Conservation (phyloP, 2,329 filamentous ascomycete genomes). For the Phialocephala sp. region DNA sequence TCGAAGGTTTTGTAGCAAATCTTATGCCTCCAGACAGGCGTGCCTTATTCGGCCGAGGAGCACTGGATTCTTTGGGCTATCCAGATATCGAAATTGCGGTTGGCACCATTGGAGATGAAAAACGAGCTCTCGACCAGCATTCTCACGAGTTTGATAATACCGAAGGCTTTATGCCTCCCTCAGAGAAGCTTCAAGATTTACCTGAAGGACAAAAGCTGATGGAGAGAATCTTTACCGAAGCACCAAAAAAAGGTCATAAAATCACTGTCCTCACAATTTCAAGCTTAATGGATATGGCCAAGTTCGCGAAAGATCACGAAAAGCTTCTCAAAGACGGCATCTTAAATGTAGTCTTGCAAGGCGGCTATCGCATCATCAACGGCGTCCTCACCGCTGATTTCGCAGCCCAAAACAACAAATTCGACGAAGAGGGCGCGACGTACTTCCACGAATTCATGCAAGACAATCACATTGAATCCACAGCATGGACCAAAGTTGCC, state of each 20-base stretch:
- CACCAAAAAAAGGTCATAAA: conserved; percentile 25
- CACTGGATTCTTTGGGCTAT: conserved; percentile 33
- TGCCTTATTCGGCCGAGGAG: conserved; percentile 35
- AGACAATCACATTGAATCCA: conserved; percentile 31
- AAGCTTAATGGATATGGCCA: conserved; percentile 35
- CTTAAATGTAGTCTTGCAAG: conserved; percentile 35
- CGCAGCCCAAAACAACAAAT: conserved; percentile 37
- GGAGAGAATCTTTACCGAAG: conserved; percentile 24
- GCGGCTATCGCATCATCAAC: conserved; percentile 31
- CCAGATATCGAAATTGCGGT: conserved; percentile 32
- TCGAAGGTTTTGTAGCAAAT: conserved; percentile 40
- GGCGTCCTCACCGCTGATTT: conserved; percentile 19
- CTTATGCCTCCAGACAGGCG: conserved; percentile 32
- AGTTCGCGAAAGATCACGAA: conserved; percentile 26
- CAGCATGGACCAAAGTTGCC: conserved; percentile 36
- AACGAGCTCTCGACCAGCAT: conserved; percentile 18
- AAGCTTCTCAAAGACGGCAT: conserved; percentile 26
- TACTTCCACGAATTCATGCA: conserved; percentile 34
- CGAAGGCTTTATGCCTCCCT: conserved; percentile 32
- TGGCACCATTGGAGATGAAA: conserved; percentile 28
- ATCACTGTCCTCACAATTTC: conserved; percentile 39
- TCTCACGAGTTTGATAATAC: conserved; percentile 34
- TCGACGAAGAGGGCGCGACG: conserved; percentile 28
- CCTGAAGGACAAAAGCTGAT: conserved; percentile 29
- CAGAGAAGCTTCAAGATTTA: conserved; percentile 6